Base-by-base conservation (phyloP, 1,284 basidiomycete genomes). In the Mycosarcoma mackinlayi region DNA sequence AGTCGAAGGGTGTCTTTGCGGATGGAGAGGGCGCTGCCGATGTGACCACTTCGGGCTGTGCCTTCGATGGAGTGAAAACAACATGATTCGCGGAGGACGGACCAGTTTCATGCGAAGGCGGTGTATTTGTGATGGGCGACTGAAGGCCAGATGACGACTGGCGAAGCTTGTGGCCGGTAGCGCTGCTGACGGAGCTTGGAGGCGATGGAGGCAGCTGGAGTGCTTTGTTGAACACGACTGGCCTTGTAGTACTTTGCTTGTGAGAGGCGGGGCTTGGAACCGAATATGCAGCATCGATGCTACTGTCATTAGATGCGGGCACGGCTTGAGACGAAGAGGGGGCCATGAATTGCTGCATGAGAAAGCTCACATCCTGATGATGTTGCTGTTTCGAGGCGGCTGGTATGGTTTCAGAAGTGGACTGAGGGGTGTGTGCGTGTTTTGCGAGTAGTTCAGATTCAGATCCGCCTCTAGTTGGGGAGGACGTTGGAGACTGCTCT, bases 341-440 rank as follows among this genome's bases (percentile, higher is more conserved):
- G n/a, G 53, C 37, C 60, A 63, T 52, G 38, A 63, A 63, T 6
- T 66, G 56, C 48, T 66, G 63, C 56, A 66, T 51, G 41, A 59
- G 51, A 18, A 40, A 46, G 47, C 40, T 55, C 27, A 54, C 46
- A 35, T 64, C 54, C 40, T 39, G 47, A 6, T 24, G 23, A 4
- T 41, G 33, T 33, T 52, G 55, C n/a, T 49, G 35, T 23, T 47
- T 49, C 16, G 39, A 23, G 6, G 37, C 21, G 13, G 7, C 41
- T 6, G 59, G 30, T 47, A 55, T 50, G 35, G 28, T 40, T 23
- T 21, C 28, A 0, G 59, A 30, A 14, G 48, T 8, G 23, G 37
- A 7, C 14, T n/a, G 28, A 16, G n/a, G n/a, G n/a, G n/a, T n/a
- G n/a, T n/a, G n/a, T n/a, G n/a, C n/a, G n/a, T 16, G 30, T 19